phyloP scores from a whole-genome alignment of 2,329 filamentous ascomycete species.

The Harringtonia lauricola region DNA sequence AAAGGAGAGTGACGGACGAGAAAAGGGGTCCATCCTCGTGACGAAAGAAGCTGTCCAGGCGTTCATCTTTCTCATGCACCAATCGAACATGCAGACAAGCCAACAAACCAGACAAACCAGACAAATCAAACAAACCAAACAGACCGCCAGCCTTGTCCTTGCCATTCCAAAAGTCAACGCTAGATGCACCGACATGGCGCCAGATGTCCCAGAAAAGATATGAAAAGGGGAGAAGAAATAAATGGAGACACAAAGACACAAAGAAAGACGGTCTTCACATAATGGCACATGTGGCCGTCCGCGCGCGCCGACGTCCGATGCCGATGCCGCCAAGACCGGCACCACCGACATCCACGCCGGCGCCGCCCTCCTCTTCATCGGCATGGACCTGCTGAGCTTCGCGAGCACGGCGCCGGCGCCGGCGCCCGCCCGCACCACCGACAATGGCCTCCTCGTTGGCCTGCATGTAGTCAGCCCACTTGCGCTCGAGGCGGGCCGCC shows the following conservation, averaged over 20 bases:
- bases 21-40: no score
- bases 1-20: no score
- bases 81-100: no score
- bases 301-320: constrained; percentile 8
- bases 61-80: no score
- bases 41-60: no score
- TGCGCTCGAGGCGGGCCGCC: constrained; percentile 71
- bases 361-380: constrained; percentile 63
- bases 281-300: constrained; percentile 14
- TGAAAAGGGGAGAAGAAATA: neutral
- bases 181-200: no score
- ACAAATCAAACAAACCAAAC: no score
- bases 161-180: no score
- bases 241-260: neutral
- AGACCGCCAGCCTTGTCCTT: no score
- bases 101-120: no score
- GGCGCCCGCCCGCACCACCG: constrained; percentile 51
- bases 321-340: constrained; percentile 40
- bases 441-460: constrained; percentile 73
- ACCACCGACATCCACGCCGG: constrained; percentile 54
- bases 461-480: constrained; percentile 94
- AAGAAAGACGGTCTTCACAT: constrained; percentile 10
- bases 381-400: constrained; percentile 74
- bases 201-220: no score
- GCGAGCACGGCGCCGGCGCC: constrained; percentile 64